Evolutionary conservation across 345 rosid genomes (phyloP).

Genomic region (Barbarea vulgaris): DNA sequence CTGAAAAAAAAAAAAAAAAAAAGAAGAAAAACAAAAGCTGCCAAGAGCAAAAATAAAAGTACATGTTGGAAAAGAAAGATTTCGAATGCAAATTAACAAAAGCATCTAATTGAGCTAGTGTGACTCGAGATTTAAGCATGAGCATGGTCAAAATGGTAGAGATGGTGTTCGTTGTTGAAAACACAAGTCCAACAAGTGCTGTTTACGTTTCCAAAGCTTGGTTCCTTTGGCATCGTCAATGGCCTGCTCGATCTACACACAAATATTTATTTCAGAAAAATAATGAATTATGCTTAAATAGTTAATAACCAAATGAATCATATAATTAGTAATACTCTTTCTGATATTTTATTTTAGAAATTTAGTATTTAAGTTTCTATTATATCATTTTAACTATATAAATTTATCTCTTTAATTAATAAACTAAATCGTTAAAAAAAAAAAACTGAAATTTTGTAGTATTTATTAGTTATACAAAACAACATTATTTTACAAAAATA

Average conservation of each 20-base stretch:
- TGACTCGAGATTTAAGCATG: constrained; percentile 43
- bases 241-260: constrained; percentile 69
- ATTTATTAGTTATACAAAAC: not conserved
- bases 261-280: not conserved
- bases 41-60: not conserved
- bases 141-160: constrained; percentile 48
- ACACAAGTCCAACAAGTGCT: constrained; percentile 64
- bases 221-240: constrained; percentile 75
- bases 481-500: not conserved
- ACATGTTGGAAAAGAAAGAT: not conserved
- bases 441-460: not conserved
- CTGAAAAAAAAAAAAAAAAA: not conserved
- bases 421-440: not conserved
- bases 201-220: constrained; percentile 55
- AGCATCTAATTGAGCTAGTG: constrained; percentile 29
- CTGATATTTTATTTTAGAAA: not conserved
- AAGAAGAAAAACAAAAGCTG: not conserved
- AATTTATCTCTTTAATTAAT: not conserved
- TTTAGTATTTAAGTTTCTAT: not conserved
- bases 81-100: not conserved
- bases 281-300: not conserved
- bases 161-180: constrained; percentile 46
- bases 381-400: not conserved
- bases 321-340: not conserved
- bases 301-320: not conserved